Evolutionary conservation across 441 rosid genomes (phyloP).

Genomic region (Eutrema salsugineum): DNA sequence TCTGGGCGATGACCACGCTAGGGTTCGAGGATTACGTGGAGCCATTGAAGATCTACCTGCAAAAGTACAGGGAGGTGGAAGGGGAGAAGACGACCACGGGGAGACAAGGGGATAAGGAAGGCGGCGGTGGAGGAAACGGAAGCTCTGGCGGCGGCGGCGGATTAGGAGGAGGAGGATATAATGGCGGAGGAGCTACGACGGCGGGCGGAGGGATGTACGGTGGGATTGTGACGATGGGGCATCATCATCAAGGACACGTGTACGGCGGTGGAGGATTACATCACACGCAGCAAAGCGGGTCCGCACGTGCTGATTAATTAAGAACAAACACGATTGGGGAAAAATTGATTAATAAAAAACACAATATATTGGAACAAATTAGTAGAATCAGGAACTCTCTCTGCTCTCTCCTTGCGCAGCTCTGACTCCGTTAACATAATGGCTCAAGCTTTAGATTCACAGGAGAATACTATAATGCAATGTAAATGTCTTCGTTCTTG

Average conservation of each 20-base stretch:
- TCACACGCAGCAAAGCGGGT: not conserved
- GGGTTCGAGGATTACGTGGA: conserved; percentile 18
- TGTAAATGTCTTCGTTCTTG: conserved; percentile 14
- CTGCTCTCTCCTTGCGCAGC: conserved; percentile 6
- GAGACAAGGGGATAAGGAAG: not conserved
- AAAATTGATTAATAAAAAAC: not conserved
- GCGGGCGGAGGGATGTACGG: conserved; percentile 6
- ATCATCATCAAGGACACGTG: conserved; percentile 12
- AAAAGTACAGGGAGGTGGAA: conserved; percentile 6
- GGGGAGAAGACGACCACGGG: conserved; percentile 9
- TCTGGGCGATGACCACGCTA: conserved; percentile 18
- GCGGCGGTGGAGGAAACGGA: conserved; percentile 1
- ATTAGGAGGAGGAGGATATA: not conserved
- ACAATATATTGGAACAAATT: not conserved
- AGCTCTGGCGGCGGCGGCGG: not conserved
- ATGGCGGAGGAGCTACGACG: not conserved
- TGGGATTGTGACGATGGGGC: conserved; percentile 7
- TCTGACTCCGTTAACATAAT: conserved; percentile 20
- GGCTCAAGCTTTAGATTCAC: conserved; percentile 21
- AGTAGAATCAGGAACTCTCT: conserved; percentile 12
- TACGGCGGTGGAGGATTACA: conserved; percentile 10
- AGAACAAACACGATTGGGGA: not conserved
- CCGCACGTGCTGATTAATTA: conserved; percentile 12
- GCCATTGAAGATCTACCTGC: conserved; percentile 12
- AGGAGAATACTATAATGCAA: not conserved